Conservation (phyloP, 805 yeast genomes). For the Myxozyma mucilagina region DNA sequence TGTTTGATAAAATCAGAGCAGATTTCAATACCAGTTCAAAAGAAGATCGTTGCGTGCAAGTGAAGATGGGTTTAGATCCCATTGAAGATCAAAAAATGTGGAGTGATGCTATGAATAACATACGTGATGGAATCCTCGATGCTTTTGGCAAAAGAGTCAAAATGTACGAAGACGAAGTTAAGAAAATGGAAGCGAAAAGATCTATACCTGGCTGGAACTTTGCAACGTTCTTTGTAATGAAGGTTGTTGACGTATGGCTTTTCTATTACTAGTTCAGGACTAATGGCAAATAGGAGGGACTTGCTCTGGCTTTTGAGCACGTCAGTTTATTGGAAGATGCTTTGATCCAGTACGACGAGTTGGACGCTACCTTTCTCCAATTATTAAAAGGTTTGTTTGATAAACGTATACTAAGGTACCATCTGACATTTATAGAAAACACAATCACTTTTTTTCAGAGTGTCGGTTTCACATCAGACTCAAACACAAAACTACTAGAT, state of each 20-base stretch:
- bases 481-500: slow-evolving; percentile 27
- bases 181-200: slow-evolving; percentile 42
- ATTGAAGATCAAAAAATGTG: slow-evolving; percentile 53
- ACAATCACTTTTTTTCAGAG: slow-evolving; percentile 39
- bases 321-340: slow-evolving; percentile 65
- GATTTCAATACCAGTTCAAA: slow-evolving; percentile 50
- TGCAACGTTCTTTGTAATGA: slow-evolving; percentile 47
- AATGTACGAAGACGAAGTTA: slow-evolving; percentile 45
- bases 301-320: slow-evolving; percentile 55
- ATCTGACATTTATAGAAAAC: slow-evolving; percentile 4
- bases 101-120: slow-evolving; percentile 46
- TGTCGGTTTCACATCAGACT: slow-evolving; percentile 36
- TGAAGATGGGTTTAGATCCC: slow-evolving; percentile 31
- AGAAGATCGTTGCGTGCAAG: slow-evolving; percentile 42
- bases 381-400: slow-evolving; percentile 23
- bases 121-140: slow-evolving; percentile 53
- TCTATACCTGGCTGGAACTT: slow-evolving; percentile 49
- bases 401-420: no score
- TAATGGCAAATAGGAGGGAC: slow-evolving; percentile 42
- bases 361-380: slow-evolving; percentile 43
- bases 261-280: background rate
- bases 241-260: slow-evolving; percentile 22
- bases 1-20: slow-evolving; percentile 54
- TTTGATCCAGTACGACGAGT: slow-evolving; percentile 50
- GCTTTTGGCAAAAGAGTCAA: slow-evolving; percentile 55